A percentile compares a stretch with the other conserved stretches of the same genome.
Conservation (phyloP, 352 stramenopile genomes). For the Globisporangium spiculum region DNA sequence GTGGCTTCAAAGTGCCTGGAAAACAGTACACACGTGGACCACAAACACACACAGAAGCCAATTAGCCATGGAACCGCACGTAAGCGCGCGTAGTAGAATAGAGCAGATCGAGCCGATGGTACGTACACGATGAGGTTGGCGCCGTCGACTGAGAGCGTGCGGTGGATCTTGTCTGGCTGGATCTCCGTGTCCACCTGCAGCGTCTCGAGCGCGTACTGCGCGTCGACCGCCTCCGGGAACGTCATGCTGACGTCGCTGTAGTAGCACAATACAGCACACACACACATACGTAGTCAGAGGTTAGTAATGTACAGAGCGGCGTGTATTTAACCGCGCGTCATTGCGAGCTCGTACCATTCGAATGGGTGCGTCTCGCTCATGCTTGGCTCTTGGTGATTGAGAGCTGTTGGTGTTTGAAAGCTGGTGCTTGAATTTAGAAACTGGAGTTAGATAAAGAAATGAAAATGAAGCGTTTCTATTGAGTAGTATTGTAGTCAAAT, state of each 20-base stretch:
- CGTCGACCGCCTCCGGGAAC: slow-evolving; percentile 66
- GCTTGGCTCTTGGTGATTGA: slow-evolving; percentile 6
- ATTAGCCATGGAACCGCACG: neutral
- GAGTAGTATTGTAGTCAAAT: neutral
- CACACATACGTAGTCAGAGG: neutral
- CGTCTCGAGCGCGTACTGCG: slow-evolving; percentile 68
- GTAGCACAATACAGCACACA: neutral
- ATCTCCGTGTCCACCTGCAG: slow-evolving; percentile 88
- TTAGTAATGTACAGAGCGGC: neutral
- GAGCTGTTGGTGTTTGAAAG: neutral
- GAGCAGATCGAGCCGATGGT: neutral
- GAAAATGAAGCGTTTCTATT: neutral
- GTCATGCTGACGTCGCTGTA: slow-evolving; percentile 57
- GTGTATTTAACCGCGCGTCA: neutral
- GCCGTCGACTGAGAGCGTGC: slow-evolving; percentile 58
- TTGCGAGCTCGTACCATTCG: slow-evolving; percentile 55
- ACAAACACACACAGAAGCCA: neutral
- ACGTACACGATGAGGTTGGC: slow-evolving; percentile 71
- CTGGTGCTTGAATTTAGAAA: neutral
- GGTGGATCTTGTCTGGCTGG: slow-evolving; percentile 84
- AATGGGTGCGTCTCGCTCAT: slow-evolving; percentile 67
- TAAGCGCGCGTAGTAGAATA: slow-evolving; percentile 7
- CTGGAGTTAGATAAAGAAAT: neutral
- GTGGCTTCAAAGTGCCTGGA: slow-evolving; percentile 76
- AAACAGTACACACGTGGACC: neutral